Evolutionary conservation across 2,329 filamentous ascomycete species (phyloP), one percentile per base, ranked within the genome.

Genomic region (Chlorencoelia australis): DNA sequence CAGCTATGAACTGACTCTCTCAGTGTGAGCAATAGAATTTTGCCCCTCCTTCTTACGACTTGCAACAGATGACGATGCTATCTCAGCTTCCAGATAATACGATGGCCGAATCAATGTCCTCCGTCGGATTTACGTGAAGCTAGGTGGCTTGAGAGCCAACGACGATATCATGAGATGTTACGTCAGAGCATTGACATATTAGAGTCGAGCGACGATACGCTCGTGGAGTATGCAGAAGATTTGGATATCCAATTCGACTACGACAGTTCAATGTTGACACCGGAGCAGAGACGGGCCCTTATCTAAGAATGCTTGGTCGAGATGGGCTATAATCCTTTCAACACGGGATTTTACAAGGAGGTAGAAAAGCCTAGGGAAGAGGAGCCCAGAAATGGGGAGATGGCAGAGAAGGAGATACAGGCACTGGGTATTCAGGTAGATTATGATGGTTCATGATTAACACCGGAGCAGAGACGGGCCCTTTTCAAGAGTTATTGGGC

Each of bases 201-300:
- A 30, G 26, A 36, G 34, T 25, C 34, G 7, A 30, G 17, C 18
- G 16, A 37, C 3, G 22, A 37, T 20, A 37, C 22, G 21, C 26
- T 37, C 37, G 14, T 31, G 25, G 38, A 19, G 33, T 26, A 32
- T 15, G 34, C 27, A 32, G 26, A 24, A 34, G 34, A 7, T 27
- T 37, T 37, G 20, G 38, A 34, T 21, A 17, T 13, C n/a, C 38
- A 37, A 37, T 33, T 41, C 27, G 38, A 41, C 27, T 38, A 41
- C 28, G 33, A 41, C 28, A 18, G 14, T 41, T 41, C 38, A 13
- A 26, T 33, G 28, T 41, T 35, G 24, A 39, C 31, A 30, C 31
- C 24, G 15, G 34, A 35, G 37, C 37, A 39, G 37, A 39, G 37
- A 39, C 31, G n/a, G n/a, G n/a, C n/a, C n/a, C n/a, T n/a, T n/a